These are phyloP conservation scores for Aspergillus cavernicola DNA, from an alignment of 495 filamentous ascomycete species.

Conservation along the genomic window DNA sequence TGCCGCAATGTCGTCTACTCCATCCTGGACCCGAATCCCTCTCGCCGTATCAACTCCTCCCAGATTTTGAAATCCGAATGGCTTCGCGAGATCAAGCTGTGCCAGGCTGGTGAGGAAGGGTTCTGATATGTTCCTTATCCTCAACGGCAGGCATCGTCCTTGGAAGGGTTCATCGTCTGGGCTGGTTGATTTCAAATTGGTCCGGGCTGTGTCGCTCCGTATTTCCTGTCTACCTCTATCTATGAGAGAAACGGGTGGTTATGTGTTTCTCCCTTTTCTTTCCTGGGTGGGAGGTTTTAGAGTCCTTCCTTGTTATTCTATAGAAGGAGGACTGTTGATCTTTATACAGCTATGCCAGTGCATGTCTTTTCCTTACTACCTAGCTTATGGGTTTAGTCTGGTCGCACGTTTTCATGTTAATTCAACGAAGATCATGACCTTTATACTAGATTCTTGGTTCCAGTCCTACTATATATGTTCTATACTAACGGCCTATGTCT, in stretches of 20 bases:
- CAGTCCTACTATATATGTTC: slow-evolving; percentile 15
- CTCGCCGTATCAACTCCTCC: slow-evolving; percentile 87
- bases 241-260: slow-evolving; percentile 26
- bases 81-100: slow-evolving; percentile 94
- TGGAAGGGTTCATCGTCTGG: slow-evolving; percentile 6
- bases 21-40: slow-evolving; percentile 89
- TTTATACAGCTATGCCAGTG: slow-evolving; percentile 23
- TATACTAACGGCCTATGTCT: slow-evolving; percentile 9
- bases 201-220: slow-evolving; percentile 11
- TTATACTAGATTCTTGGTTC: slow-evolving; percentile 20
- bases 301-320: slow-evolving; percentile 25
- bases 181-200: slow-evolving; percentile 7
- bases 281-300: slow-evolving; percentile 5
- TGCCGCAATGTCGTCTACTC: slow-evolving; percentile 99
- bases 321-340: slow-evolving; percentile 31
- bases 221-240: slow-evolving; percentile 19
- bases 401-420: slow-evolving; percentile 40
- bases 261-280: slow-evolving; percentile 30
- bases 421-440: slow-evolving; percentile 47
- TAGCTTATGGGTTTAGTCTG: slow-evolving; percentile 28
- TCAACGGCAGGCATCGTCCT: slow-evolving; percentile 1
- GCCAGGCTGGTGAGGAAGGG: slow-evolving; percentile 93
- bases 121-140: slow-evolving; percentile 40
- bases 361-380: slow-evolving; percentile 20
- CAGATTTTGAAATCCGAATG: slow-evolving; percentile 98